phyloP scores from a whole-genome alignment of 2,329 filamentous ascomycete species.

The Chaetomiaceae sp. region DNA sequence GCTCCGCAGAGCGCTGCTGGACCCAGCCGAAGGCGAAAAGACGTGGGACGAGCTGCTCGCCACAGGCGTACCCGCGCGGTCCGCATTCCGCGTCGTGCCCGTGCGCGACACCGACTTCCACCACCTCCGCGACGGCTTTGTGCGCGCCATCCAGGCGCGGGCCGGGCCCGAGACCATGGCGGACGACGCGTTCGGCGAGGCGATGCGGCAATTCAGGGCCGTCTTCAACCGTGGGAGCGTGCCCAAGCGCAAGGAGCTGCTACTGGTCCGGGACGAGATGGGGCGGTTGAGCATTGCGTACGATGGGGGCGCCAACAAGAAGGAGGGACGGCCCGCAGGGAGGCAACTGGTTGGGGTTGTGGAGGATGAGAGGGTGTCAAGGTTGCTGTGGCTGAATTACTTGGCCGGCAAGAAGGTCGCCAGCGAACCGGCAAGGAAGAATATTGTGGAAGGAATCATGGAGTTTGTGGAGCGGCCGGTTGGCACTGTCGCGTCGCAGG shows the following conservation, averaged over 20 bases:
- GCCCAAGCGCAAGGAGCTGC: slow-evolving; percentile 72
- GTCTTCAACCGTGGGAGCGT: slow-evolving; percentile 79
- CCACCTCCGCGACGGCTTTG: slow-evolving; percentile 87
- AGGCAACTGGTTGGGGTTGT: slow-evolving; percentile 64
- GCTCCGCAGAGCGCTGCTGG: slow-evolving; percentile 64
- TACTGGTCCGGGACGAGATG: slow-evolving; percentile 62
- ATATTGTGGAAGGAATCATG: slow-evolving; percentile 82
- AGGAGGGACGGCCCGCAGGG: slow-evolving; percentile 28
- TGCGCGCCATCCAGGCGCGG: slow-evolving; percentile 74
- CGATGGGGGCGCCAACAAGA: slow-evolving; percentile 46
- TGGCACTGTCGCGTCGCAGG: slow-evolving; percentile 78
- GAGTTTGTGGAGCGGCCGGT: slow-evolving; percentile 83
- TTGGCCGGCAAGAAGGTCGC: slow-evolving; percentile 82
- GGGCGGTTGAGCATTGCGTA: slow-evolving; percentile 67
- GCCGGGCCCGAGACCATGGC: slow-evolving; percentile 44
- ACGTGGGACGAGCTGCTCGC: slow-evolving; percentile 71
- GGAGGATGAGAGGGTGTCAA: slow-evolving; percentile 71
- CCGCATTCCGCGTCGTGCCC: slow-evolving; percentile 76
- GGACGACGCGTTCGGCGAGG: slow-evolving; percentile 71
- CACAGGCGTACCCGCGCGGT: slow-evolving; percentile 62
- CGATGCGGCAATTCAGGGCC: slow-evolving; percentile 72
- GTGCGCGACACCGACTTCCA: slow-evolving; percentile 93
- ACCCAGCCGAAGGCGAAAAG: slow-evolving; percentile 63
- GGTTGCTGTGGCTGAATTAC: slow-evolving; percentile 85
- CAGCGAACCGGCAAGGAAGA: slow-evolving; percentile 74